Evolutionary conservation across 1,284 basidiomycete species (phyloP), one percentile per base, ranked within the genome.

Genomic region (Veloboletus limbatus): DNA sequence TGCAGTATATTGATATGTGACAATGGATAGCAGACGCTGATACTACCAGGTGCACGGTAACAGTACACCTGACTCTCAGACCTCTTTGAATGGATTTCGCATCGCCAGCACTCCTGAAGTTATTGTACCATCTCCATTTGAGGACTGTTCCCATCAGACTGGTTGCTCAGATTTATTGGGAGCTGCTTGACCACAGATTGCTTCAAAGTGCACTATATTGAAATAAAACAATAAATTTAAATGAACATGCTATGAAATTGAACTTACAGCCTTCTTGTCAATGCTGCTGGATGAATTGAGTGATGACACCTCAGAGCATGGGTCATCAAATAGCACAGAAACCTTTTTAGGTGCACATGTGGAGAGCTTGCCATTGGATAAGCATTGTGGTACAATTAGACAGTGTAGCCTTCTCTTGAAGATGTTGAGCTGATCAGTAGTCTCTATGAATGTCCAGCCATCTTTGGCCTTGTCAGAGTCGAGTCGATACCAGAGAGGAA

Each of bases 61-160:
- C 46, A 48, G 25, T 48, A 43, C 11, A 7, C 13, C 16, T 34
- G 25, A 14, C 25, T 30, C 18, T 48, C 20, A 25, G 46, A 34
- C 13, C 46, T 36, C 34, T 48, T 48, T 26, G 26, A 20, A 20
- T 48, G 46, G 16, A 18, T 33, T 6, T 32, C 36, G 34, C 40
- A 48, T 16, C 30, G 18, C 40, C 40, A 48, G 11, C 35, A 14
- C 17, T 48, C 35, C 10, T 48, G 46, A 20, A 48, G 46, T 32
- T 31, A 11, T n/a, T 31, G 13, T 21, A 47, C 22, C 11, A 33
- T 9, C 25, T 47, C 45, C 30, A 25, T n/a, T 16, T 35, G 32
- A 8, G n/a, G 18, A 33, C 13, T 13, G 6, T 9, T 20, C 16
- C 40, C 40, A 8, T 43, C 31, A 6, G 32, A 14, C 40, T 35